Conservation (phyloP, 805 yeast species). For the Lipomyces oligophaga region DNA sequence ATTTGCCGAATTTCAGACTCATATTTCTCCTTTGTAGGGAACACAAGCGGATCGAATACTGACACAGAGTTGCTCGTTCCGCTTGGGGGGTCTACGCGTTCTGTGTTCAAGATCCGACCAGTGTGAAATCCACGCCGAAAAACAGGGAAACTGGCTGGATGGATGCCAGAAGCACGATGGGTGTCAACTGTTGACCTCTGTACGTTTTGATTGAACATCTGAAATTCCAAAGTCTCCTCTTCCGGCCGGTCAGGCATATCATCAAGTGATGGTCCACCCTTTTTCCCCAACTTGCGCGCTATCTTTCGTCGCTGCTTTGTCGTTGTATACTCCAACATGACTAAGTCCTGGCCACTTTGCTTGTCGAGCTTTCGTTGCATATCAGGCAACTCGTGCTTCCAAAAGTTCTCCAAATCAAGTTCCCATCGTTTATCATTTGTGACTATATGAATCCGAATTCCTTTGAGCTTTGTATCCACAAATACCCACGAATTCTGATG, state of each 20-base stretch:
- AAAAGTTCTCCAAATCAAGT: slow-evolving; percentile 67
- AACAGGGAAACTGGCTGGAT: too few species aligned
- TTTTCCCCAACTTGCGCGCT: slow-evolving; percentile 8
- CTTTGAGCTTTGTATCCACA: slow-evolving; percentile 62
- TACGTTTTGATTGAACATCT: too few species aligned
- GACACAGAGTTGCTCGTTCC: too few species aligned
- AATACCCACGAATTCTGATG: slow-evolving; percentile 72
- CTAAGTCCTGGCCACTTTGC: background rate
- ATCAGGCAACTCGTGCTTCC: slow-evolving; percentile 39
- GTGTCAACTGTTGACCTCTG: too few species aligned
- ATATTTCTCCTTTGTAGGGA: too few species aligned
- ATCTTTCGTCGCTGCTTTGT: slow-evolving; percentile 5
- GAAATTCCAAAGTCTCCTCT: background rate
- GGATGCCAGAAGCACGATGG: slow-evolving; percentile 10
- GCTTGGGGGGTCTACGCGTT: too few species aligned
- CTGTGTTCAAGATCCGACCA: too few species aligned
- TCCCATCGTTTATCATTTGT: slow-evolving; percentile 65
- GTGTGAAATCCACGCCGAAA: slow-evolving; percentile 10
- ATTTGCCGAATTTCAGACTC: too few species aligned
- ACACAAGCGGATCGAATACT: too few species aligned
- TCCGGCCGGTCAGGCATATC: slow-evolving; percentile 1
- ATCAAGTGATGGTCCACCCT: slow-evolving; percentile 7
- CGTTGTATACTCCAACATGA: slow-evolving; percentile 1
- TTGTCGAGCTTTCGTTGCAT: slow-evolving; percentile 1
- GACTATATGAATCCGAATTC: slow-evolving; percentile 66